Conservation (phyloP, 768 basidiomycete species). For the Lactifluus pinguis region DNA sequence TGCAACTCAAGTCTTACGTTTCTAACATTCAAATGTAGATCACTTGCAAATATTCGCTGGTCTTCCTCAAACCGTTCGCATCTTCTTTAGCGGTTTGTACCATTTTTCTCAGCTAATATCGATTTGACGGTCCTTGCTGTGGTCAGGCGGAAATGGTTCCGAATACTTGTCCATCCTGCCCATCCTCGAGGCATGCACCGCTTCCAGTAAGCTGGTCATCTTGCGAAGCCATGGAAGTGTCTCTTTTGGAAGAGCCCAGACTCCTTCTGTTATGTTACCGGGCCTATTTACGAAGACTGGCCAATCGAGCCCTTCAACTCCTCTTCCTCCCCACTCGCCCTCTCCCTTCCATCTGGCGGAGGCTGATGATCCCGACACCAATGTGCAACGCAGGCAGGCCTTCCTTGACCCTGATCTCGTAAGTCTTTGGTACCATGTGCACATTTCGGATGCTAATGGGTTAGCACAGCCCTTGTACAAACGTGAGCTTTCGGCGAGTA, state of each 20-base stretch:
- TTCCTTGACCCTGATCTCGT: slow-evolving; percentile 32
- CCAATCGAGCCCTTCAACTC: not conserved
- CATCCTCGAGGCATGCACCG: slow-evolving; percentile 48
- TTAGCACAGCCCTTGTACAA: slow-evolving; percentile 13
- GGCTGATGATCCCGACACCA: not conserved
- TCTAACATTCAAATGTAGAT: slow-evolving; percentile 4
- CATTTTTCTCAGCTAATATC: not conserved
- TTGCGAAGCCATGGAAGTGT: slow-evolving; percentile 41
- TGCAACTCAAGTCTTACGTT: not conserved
- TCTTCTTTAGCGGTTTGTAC: slow-evolving; percentile 14
- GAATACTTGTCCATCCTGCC: slow-evolving; percentile 48
- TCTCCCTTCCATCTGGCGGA: slow-evolving; percentile 3
- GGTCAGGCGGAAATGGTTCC: slow-evolving; percentile 46
- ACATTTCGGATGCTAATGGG: not conserved
- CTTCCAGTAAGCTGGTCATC: slow-evolving; percentile 57
- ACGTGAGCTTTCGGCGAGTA: slow-evolving; percentile 1
- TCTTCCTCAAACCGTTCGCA: slow-evolving; percentile 8
- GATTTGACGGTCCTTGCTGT: slow-evolving; percentile 4
- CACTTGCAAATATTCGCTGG: slow-evolving; percentile 9
- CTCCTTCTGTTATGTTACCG: slow-evolving; percentile 47
- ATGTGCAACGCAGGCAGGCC: not conserved
- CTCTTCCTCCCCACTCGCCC: not conserved
- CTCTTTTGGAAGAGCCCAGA: slow-evolving; percentile 36
- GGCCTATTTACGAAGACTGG: slow-evolving; percentile 37
- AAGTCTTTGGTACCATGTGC: slow-evolving; percentile 1